A percentile compares a stretch with the other conserved stretches of the same genome.
Evolutionary conservation across 192 early-diverging fungal genomes (phyloP).

Genomic region (Piromyces sp.): DNA sequence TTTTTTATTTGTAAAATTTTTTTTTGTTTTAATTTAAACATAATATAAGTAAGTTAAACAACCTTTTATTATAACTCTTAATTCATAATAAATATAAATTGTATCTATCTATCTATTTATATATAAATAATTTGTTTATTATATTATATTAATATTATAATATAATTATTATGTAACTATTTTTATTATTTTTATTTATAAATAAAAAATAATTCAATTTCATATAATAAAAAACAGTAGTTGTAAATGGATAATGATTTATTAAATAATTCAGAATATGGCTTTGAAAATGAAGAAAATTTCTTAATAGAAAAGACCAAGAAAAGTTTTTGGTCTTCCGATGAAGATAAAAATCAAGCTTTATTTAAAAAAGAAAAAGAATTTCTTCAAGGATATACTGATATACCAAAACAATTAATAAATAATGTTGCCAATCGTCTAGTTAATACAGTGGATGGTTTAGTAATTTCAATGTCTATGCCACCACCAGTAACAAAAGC

Average conservation of each 20-base stretch:
- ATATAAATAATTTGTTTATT: too few relatives aligned
- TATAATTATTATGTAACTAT: too few relatives aligned
- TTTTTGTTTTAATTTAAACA: too few relatives aligned
- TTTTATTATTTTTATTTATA: too few relatives aligned
- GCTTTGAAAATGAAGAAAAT: not conserved
- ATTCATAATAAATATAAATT: too few relatives aligned
- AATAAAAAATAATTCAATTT: too few relatives aligned
- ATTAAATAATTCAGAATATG: not conserved
- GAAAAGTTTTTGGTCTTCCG: not conserved
- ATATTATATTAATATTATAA: too few relatives aligned
- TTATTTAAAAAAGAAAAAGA: not conserved
- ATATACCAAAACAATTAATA: not conserved
- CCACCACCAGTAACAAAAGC: not conserved
- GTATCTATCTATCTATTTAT: too few relatives aligned
- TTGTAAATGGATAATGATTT: not conserved
- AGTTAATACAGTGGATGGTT: not conserved
- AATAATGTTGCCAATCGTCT: not conserved
- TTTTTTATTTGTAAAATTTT: too few relatives aligned
- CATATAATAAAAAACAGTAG: not conserved
- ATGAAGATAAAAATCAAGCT: not conserved
- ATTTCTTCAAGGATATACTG: not conserved
- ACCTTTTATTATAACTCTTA: too few relatives aligned
- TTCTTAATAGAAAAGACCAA: not conserved
- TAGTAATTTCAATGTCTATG: not conserved
- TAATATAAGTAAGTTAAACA: too few relatives aligned